phyloP scores from a whole-genome alignment of 805 yeast species.

The Ogataea zsoltii region DNA sequence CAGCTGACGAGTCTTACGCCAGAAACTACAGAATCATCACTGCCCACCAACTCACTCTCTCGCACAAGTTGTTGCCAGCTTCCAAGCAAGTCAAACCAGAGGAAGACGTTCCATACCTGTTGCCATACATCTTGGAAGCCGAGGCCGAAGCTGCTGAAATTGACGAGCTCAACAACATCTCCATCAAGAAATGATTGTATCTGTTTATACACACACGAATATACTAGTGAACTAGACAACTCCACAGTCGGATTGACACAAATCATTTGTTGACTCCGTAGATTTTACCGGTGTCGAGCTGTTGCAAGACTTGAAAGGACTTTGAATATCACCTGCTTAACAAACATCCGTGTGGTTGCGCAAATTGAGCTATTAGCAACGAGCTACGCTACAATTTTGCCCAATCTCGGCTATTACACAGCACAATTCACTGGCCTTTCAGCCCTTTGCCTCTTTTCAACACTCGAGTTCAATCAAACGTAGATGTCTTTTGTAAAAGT shows the following conservation, averaged over 20 bases:
- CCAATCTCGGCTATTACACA: too few relatives aligned
- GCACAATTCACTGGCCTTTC: too few relatives aligned
- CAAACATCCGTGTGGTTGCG: too few relatives aligned
- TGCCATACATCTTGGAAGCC: slow-evolving; percentile 90
- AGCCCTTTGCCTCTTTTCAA: too few relatives aligned
- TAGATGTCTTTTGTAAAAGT: too few relatives aligned
- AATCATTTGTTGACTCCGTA: not conserved
- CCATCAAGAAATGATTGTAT: slow-evolving; percentile 28
- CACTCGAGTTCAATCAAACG: too few relatives aligned
- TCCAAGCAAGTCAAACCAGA: slow-evolving; percentile 75
- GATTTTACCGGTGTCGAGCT: too few relatives aligned
- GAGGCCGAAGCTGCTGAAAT: slow-evolving; percentile 91
- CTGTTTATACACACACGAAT: slow-evolving; percentile 1
- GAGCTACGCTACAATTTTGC: too few relatives aligned
- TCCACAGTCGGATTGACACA: not conserved
- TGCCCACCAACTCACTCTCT: slow-evolving; percentile 84
- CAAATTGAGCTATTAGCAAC: too few relatives aligned
- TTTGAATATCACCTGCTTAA: too few relatives aligned
- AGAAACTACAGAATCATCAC: slow-evolving; percentile 90
- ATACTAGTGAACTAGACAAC: not conserved
- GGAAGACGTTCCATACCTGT: slow-evolving; percentile 79
- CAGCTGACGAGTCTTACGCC: slow-evolving; percentile 79
- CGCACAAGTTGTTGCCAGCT: slow-evolving; percentile 83
- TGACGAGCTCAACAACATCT: slow-evolving; percentile 81
- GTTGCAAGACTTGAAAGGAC: too few relatives aligned